Base-by-base conservation (phyloP, 306 rosid species). In the Luffa aegyptiaca region DNA sequence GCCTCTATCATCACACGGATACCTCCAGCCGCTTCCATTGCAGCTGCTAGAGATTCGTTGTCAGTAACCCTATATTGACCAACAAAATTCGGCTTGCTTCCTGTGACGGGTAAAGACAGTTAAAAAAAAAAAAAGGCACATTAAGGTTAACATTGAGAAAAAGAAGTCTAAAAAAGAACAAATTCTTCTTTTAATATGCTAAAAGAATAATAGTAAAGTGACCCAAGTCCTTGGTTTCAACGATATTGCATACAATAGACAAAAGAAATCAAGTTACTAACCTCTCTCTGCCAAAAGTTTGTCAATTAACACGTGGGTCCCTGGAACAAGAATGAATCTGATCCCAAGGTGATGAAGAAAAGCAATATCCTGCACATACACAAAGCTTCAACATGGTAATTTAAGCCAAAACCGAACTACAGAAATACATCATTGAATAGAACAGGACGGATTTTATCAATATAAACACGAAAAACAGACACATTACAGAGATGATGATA, bases 301-400 rank as follows among this genome's bases (percentile, higher is more conserved):
- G 84, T 95, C 97, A 72, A 95, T 95, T 84, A 91, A 91, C 82
- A 91, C 89, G 82, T 91, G 96, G 70, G 97, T 91, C 21, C 97
- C 97, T 0, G 97, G 96, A 84, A 93, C 99, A 87, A 95, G 85
- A 85, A 95, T 88, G 86, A 95, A 93, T 68, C 86, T 89, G 80
- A 95, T 95, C 78, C 99, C 99, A 82, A 95, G 84, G 68, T 93
- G 97, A 88, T 95, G 94, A 79, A 95, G 99, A 79, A 91, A 90
- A 78, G 99, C 99, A 82, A 95, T 93, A 80, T 95, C 99, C 99
- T 95, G 97, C 86, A 84, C 1, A 55, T 73, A 85, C 10, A 41
- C 6, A 83, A 46, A 63, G 56, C 78, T 80, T 37, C 36, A 68
- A 74, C 68, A 18, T 14, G 44, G 6, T 17, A 75, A 52, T 52